Conservation (phyloP, 176 grass and related monocot genomes). For the Thinopyrum elongatum region DNA sequence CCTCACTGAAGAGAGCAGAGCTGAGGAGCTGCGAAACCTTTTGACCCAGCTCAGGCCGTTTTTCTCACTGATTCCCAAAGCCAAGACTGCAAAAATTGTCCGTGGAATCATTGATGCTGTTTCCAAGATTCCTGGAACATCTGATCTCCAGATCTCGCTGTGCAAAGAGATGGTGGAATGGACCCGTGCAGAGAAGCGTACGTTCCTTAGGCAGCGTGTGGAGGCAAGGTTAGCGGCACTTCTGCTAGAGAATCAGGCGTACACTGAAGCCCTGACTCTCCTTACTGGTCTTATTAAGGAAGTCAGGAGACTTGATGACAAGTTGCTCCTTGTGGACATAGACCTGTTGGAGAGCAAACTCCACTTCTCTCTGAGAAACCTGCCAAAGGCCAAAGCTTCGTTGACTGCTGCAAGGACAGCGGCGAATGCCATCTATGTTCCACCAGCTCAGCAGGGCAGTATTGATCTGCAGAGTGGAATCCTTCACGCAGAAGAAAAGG, state of each 20-base stretch:
- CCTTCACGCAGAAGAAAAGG: conserved; percentile 92
- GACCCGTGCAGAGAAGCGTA: conserved; percentile 82
- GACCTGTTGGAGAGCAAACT: conserved; percentile 93
- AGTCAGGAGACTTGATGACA: conserved; percentile 86
- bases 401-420: conserved; percentile 86
- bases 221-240: conserved; percentile 82
- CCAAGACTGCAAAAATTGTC: conserved; percentile 93
- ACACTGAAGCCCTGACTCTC: conserved; percentile 72
- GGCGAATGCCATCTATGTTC: conserved; percentile 91
- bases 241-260: conserved; percentile 75
- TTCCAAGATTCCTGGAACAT: conserved; percentile 74
- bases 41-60: conserved; percentile 84
- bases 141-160: conserved; percentile 77
- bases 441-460: conserved; percentile 78
- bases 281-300: conserved; percentile 83
- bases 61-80: conserved; percentile 78
- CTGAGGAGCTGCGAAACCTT: conserved; percentile 70
- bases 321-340: conserved; percentile 88
- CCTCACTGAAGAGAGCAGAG: conserved; percentile 70
- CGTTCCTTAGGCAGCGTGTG: conserved; percentile 77
- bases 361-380: conserved; percentile 82
- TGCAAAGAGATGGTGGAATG: conserved; percentile 94
- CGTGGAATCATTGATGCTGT: conserved; percentile 77
- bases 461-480: conserved; percentile 96
- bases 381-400: conserved; percentile 86